Conservation (phyloP, 163 green algal species). For the Prototheca stagnorum region DNA sequence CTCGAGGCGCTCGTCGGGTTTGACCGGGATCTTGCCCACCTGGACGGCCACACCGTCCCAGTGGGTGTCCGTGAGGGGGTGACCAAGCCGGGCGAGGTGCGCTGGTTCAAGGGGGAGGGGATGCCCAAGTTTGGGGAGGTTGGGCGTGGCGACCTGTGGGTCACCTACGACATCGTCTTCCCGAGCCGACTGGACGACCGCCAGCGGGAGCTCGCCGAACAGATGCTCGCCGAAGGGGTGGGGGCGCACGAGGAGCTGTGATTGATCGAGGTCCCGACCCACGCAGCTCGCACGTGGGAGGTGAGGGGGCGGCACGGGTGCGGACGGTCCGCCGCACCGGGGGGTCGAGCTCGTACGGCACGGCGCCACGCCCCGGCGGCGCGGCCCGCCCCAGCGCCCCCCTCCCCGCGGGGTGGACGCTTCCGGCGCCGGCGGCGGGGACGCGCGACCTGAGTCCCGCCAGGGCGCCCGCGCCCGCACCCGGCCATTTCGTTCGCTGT, state of each 20-base stretch:
- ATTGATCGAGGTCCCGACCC: background rate
- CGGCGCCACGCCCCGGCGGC: too few relatives aligned
- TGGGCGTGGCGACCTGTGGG: conserved; percentile 57
- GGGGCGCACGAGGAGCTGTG: conserved; percentile 18
- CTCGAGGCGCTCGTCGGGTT: conserved; percentile 78
- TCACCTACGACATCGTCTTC: conserved; percentile 75
- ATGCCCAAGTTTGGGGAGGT: conserved; percentile 48
- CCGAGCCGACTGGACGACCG: conserved; percentile 42
- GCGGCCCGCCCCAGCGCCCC: too few relatives aligned
- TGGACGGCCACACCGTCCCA: conserved; percentile 79
- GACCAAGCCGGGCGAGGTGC: conserved; percentile 58
- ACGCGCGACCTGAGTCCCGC: too few relatives aligned
- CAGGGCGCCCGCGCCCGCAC: too few relatives aligned
- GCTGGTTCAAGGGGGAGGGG: conserved; percentile 41
- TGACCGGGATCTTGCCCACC: conserved; percentile 45
- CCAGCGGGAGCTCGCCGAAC: conserved; percentile 34
- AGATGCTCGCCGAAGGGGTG: conserved; percentile 28
- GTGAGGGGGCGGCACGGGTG: too few relatives aligned
- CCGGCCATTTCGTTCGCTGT: too few relatives aligned
- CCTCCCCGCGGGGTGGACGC: too few relatives aligned
- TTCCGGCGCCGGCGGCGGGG: too few relatives aligned
- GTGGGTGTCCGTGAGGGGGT: conserved; percentile 25
- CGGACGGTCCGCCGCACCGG: too few relatives aligned
- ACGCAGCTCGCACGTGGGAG: too few relatives aligned
- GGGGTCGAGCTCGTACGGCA: too few relatives aligned